Percentiles rank a stretch among this genome's conserved stretches.
phyloP scores from a whole-genome alignment of 306 rosid species.

The Cucurbita pepo region DNA sequence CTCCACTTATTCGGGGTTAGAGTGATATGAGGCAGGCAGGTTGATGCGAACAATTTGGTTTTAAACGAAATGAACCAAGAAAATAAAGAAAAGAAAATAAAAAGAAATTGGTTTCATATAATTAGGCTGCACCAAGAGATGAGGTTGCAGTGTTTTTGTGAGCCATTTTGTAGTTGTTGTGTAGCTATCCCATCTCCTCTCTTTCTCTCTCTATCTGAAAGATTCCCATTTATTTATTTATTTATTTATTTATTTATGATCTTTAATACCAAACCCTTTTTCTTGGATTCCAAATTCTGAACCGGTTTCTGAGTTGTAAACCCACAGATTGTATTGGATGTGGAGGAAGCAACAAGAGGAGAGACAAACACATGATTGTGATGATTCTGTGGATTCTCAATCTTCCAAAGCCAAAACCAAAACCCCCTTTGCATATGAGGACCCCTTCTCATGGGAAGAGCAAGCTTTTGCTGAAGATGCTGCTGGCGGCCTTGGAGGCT shows the following conservation, averaged over 20 bases:
- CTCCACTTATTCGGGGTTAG: not conserved
- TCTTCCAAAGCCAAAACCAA: not conserved
- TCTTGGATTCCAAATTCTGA: constrained; percentile 5
- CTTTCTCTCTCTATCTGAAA: constrained; percentile 3
- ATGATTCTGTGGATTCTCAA: not conserved
- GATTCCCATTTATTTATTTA: not conserved
- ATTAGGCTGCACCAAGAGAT: not conserved
- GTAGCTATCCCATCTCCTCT: not conserved
- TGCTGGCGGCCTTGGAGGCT: constrained; percentile 59
- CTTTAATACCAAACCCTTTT: not conserved
- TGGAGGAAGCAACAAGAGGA: not conserved
- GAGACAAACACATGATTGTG: not conserved
- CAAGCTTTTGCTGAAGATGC: constrained; percentile 87
- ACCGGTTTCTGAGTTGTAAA: not conserved
- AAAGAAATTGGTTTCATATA: not conserved
- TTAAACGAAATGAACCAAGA: not conserved
- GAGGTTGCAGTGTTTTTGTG: not conserved
- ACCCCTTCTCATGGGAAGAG: constrained; percentile 83
- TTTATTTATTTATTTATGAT: too few relatives aligned
- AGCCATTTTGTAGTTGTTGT: not conserved
- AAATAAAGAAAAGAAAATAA: not conserved
- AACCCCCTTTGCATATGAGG: not conserved
- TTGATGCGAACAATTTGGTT: not conserved
- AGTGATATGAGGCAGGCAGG: too few relatives aligned
- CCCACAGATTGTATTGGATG: not conserved